Conservation (phyloP, 2,329 filamentous ascomycete species). For the Verticillium nubilum region DNA sequence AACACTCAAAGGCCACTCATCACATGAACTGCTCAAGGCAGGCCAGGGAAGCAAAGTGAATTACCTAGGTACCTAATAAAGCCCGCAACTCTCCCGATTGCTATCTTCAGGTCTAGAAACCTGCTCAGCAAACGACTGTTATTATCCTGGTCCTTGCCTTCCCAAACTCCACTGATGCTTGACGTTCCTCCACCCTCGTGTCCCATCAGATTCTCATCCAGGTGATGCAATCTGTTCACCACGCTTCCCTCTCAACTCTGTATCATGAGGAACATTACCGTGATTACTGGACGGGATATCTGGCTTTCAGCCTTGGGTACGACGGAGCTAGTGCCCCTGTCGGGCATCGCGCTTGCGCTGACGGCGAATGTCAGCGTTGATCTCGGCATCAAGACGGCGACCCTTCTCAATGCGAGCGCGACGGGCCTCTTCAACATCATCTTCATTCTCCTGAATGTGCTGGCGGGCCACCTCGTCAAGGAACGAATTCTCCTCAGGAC, state of each 20-base stretch:
- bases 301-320: background rate
- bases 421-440: background rate
- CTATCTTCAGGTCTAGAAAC: too few species aligned
- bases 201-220: background rate
- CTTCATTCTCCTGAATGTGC: background rate
- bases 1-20: too few species aligned
- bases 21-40: too few species aligned
- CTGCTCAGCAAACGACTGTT: too few species aligned
- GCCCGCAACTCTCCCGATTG: too few species aligned
- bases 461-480: background rate
- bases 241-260: background rate
- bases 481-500: background rate
- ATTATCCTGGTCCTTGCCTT: background rate
- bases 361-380: background rate
- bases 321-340: background rate
- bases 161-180: background rate
- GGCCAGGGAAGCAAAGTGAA: too few species aligned
- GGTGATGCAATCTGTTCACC: background rate
- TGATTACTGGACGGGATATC: background rate
- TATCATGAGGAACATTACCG: background rate
- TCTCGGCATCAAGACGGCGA: background rate
- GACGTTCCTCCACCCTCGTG: background rate
- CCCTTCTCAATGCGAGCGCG: background rate
- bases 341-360: background rate
- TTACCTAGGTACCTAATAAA: too few species aligned